Base-by-base conservation (phyloP, 2,329 filamentous ascomycete species). In the Hymenoscyphus linearis region DNA sequence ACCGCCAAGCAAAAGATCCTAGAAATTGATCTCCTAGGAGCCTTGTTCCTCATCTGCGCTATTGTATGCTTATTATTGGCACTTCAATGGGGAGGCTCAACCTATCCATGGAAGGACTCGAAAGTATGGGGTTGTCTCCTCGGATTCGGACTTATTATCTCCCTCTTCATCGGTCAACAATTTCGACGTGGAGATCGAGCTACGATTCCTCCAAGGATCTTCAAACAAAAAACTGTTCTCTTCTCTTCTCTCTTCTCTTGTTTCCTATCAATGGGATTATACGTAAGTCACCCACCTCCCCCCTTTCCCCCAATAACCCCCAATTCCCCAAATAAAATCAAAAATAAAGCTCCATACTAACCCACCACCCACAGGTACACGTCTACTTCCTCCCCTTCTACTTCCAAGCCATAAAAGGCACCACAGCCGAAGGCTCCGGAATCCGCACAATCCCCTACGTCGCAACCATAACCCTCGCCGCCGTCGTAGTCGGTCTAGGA, bases 371-470 rank as follows among this genome's bases (percentile, higher is more conserved):
- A 52, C 4, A 64, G 64, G 76, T 90, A 4, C 89, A 88, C 1
- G 68, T 90, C 64, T 73, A 82, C 70, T 65, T 54, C 36, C 69
- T 81, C 12, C 80, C 80, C 2, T 74, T 82, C 64, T 82, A 79
- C 73, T 81, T 83, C 69, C 78, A 83, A 72, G 75, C 76, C 35
- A 74, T 82, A 63, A 76, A 75, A 62, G 74, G 73, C 14, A 73
- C 74, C 44, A 71, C 68, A 12, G 74, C 77, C 1, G 74, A 74
- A 52, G 65, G 67, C 26, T 76, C 75, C 0, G 78, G 77, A 13
- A 73, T 80, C 14, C 69, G 72, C 27, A 76, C 75, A 18, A 74
- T 81, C 36, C 76, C 79, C 2, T 69, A 76, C 5, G 75, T 79
- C 61, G 72, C 79, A n/a, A 71, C 76, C 3, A 73, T 81, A 34